Base-by-base conservation (phyloP, 352 stramenopile species). In the Aphanomyces invadans region DNA sequence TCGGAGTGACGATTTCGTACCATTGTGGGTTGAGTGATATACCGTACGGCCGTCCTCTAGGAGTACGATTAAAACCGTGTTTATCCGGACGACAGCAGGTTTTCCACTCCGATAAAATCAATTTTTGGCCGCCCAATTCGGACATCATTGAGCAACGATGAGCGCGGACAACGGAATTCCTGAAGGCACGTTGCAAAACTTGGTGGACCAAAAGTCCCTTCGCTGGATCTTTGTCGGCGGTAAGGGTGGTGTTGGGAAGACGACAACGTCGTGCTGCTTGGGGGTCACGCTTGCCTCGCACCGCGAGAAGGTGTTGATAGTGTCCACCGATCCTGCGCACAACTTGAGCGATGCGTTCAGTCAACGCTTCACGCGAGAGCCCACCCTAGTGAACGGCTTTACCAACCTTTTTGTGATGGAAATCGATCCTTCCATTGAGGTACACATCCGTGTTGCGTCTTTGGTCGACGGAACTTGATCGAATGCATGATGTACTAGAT, bases 321-420 rank as follows among this genome's bases (percentile, higher is more conserved):
- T 99, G 46, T 99, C 94, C n/a, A 99, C 97, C 23, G 97, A 99
- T 76, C 97, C 97, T 0, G 97, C 97, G n/a, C 97, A 99, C 82
- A 99, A 99, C 80, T 82, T 99, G 56, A 97, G 90, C 72, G 97
- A 99, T 76, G 97, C 97, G 19, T 99, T 99, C 79, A 97, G 94
- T 4, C 96, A 99, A 75, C 99, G 99, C 77, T 99, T 99, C 75
- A 98, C 92, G 49, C 88, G 95, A 33, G 94, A 99, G 73, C 97
- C 97, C 19, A 98, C 92, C 32, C 85, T 94, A 10, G 97, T 99
- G 61, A 90, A 99, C 64, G 97, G 97, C 17, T 99, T 99, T 72
- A 86, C 89, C 36, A 99, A 99, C 72, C 83, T 99, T 9, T 97
- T 86, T 36, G 97, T 97, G 68, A 99, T 99, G 96, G 97, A 99